Conservation (phyloP, 306 rosid genomes). For the Sindora glabra region DNA sequence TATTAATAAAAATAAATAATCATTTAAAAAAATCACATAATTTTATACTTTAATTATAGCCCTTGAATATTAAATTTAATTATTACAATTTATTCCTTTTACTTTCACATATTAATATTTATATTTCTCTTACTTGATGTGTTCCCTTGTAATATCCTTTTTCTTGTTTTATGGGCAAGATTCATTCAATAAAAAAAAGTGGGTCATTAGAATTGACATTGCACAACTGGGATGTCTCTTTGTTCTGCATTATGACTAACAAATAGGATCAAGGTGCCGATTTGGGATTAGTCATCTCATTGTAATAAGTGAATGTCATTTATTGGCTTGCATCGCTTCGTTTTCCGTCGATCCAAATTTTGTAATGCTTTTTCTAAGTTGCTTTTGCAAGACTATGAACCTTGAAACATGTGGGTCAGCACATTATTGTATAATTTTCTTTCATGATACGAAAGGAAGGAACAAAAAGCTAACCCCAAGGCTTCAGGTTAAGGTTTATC, state of each 20-base stretch:
- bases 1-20: too few species aligned
- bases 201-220: not conserved
- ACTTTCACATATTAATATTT: too few species aligned
- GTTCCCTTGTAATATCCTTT: not conserved
- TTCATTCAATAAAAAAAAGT: not conserved
- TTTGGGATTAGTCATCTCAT: not conserved
- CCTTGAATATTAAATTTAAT: too few species aligned
- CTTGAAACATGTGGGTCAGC: not conserved
- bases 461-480: not conserved
- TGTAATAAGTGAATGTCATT: not conserved
- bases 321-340: too few species aligned
- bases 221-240: conserved; percentile 3
- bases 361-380: not conserved
- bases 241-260: conserved; percentile 17
- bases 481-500: not conserved
- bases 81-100: too few species aligned
- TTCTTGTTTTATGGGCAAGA: not conserved
- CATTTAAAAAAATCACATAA: too few species aligned
- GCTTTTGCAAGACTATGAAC: not conserved
- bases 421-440: not conserved
- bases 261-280: conserved; percentile 1
- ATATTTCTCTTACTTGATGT: not conserved
- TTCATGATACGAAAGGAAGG: not conserved
- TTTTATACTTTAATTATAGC: too few species aligned
- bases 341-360: not conserved